Evolutionary conservation across 2,329 filamentous ascomycete species (phyloP).

Genomic region (Arthrobotrys musiformis): DNA sequence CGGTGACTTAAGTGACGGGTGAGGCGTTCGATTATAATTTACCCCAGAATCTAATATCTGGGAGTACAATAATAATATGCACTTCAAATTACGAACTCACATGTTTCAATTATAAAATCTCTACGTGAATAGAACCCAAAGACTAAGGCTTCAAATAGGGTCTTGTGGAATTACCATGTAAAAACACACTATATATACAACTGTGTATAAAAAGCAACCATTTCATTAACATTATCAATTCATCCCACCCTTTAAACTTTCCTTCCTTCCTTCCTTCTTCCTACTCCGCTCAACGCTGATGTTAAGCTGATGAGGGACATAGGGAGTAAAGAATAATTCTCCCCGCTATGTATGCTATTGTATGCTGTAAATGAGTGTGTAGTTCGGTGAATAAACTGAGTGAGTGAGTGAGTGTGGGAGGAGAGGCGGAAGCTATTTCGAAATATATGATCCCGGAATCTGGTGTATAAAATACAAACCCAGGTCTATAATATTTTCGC

Average conservation of each 20-base stretch:
- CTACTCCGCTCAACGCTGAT: background rate
- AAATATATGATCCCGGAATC: constrained; percentile 17
- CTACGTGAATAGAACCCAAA: no score
- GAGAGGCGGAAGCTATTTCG: constrained; percentile 9
- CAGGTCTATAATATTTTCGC: constrained; percentile 25
- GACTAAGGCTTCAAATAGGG: no score
- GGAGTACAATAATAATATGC: no score
- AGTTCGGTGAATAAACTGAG: background rate
- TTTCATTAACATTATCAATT: constrained; percentile 50
- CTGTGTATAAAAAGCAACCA: background rate
- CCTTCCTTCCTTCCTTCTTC: background rate
- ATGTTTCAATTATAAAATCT: no score
- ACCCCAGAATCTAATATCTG: no score
- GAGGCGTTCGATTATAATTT: no score
- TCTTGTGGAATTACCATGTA: no score
- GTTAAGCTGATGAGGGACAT: background rate
- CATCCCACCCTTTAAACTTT: background rate
- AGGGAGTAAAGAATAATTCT: background rate
- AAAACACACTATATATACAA: background rate
- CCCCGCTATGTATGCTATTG: background rate
- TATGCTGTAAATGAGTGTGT: background rate
- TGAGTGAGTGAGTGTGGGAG: background rate
- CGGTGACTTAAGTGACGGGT: background rate
- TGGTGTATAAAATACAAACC: constrained; percentile 12
- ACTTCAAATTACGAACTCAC: no score